Percentiles rank a stretch among this genome's conserved stretches.
Evolutionary conservation across 2,329 filamentous ascomycete genomes (phyloP).

Genomic region (Ceratocystis smalleyi): DNA sequence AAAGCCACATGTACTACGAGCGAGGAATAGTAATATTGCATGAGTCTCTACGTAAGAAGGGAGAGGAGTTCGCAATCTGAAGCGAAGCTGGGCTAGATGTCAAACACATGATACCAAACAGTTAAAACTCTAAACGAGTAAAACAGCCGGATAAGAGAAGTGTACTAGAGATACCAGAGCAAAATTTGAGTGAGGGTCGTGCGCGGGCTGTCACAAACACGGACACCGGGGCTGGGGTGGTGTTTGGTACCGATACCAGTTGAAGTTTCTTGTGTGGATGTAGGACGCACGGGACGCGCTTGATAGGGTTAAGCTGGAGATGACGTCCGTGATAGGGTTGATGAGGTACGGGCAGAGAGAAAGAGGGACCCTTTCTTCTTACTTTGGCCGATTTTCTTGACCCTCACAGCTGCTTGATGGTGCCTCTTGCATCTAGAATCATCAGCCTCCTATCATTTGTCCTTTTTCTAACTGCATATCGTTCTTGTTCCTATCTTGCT

Average conservation of each 20-base stretch:
- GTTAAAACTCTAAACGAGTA: background rate
- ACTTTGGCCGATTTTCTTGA: too few species aligned
- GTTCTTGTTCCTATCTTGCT: background rate
- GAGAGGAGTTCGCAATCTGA: background rate
- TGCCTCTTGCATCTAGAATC: too few species aligned
- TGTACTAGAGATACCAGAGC: background rate
- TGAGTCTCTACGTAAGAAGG: background rate
- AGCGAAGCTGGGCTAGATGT: background rate
- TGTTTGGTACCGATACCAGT: background rate
- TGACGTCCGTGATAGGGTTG: background rate
- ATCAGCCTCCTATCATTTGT: background rate
- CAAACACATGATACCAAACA: conserved; percentile 2
- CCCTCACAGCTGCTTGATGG: too few species aligned
- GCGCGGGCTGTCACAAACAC: background rate
- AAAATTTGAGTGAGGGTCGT: background rate
- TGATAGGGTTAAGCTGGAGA: too few species aligned
- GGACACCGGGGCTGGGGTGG: background rate
- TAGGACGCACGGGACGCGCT: background rate
- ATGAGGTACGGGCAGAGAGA: background rate
- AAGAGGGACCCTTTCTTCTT: too few species aligned
- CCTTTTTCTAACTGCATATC: background rate
- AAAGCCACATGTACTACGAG: conserved; percentile 7
- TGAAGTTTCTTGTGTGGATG: background rate
- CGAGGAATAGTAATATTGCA: background rate
- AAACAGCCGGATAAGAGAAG: background rate